Conservation (phyloP, 1,284 basidiomycete species). For the Ustilago bromivora region DNA sequence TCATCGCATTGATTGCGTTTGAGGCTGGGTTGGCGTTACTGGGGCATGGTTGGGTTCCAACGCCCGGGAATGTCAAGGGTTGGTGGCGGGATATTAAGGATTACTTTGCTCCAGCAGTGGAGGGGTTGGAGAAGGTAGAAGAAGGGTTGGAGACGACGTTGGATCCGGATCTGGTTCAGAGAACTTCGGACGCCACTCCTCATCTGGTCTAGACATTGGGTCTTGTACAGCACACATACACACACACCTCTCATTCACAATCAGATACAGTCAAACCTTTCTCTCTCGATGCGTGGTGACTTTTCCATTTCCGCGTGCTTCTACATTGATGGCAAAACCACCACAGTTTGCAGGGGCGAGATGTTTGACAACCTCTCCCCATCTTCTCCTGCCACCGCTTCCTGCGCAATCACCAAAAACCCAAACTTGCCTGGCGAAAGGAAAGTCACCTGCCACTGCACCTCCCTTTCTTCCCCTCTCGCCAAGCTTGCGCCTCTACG, state of each 20-base stretch:
- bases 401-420: conserved; percentile 33
- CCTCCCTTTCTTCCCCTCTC: conserved; percentile 3
- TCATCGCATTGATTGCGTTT: conserved; percentile 64
- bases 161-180: background rate
- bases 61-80: conserved; percentile 29
- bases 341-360: conserved; percentile 6
- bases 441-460: conserved; percentile 31
- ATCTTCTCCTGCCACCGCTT: background rate
- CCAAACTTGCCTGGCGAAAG: conserved; percentile 24
- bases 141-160: background rate
- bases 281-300: background rate
- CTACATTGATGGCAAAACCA: conserved; percentile 12
- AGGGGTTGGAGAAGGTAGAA: background rate
- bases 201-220: background rate
- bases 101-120: conserved; percentile 15
- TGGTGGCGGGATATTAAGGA: conserved; percentile 14
- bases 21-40: conserved; percentile 59
- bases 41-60: conserved; percentile 60
- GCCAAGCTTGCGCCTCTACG: background rate
- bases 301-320: background rate
- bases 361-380: conserved; percentile 23
- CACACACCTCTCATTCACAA: background rate
- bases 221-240: background rate
- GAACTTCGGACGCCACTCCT: background rate
- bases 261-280: background rate